phyloP scores from a whole-genome alignment of 1,284 basidiomycete genomes.

The Trichosporon sp. region DNA sequence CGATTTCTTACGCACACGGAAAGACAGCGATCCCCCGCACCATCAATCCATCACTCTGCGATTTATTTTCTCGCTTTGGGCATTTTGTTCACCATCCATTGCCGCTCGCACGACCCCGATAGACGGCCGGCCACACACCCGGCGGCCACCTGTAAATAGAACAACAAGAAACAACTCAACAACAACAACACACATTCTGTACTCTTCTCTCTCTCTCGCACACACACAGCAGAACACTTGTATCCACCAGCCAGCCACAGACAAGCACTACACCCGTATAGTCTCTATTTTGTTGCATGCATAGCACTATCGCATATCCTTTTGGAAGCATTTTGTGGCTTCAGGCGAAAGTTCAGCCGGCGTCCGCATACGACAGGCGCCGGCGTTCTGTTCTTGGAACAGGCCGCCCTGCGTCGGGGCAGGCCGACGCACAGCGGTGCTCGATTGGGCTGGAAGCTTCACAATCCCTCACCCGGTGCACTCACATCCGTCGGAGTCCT shows the following conservation, averaged over 20 bases:
- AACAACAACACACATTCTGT: neutral
- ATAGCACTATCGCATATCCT: constrained; percentile 3
- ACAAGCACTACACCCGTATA: neutral
- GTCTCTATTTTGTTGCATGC: constrained; percentile 1
- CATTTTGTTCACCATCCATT: neutral
- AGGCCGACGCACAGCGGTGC: no score
- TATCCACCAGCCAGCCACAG: neutral
- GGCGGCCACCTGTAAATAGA: neutral
- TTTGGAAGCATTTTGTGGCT: no score
- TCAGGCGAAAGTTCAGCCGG: no score
- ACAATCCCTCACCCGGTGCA: no score
- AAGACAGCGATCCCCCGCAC: neutral
- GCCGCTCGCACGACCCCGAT: neutral
- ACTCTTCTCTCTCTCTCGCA: no score
- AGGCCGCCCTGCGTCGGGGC: no score
- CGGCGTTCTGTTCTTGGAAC: no score
- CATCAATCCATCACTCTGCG: neutral
- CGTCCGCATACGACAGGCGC: no score
- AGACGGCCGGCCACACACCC: neutral
- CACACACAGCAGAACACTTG: neutral
- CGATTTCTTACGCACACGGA: neutral
- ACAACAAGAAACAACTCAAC: neutral
- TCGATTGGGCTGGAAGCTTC: no score
- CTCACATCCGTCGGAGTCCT: no score
- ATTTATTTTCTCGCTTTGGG: neutral